A percentile compares a stretch with the other conserved stretches of the same genome.
Conservation (phyloP, 805 yeast genomes). For the Millerago galiae region DNA sequence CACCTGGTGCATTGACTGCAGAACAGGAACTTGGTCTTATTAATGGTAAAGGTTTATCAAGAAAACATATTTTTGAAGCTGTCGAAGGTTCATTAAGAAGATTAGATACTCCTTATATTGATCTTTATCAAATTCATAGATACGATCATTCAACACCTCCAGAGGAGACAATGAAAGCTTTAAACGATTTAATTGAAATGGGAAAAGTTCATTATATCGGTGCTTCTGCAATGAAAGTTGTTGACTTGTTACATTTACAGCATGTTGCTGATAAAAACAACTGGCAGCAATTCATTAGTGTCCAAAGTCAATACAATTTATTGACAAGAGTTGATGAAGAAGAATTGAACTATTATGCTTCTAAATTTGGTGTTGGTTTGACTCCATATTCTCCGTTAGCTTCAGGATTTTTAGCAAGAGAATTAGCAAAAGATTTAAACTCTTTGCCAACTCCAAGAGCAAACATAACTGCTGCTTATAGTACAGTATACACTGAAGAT, state of each 20-base stretch:
- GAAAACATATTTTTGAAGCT: slow-evolving; percentile 43
- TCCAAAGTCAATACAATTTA: slow-evolving; percentile 53
- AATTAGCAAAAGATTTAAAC: slow-evolving; percentile 22
- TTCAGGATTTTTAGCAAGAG: slow-evolving; percentile 47
- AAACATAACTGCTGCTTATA: not conserved
- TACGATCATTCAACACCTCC: slow-evolving; percentile 38
- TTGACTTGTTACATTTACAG: slow-evolving; percentile 49
- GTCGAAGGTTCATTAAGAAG: slow-evolving; percentile 33
- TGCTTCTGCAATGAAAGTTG: slow-evolving; percentile 54
- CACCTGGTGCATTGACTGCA: not conserved
- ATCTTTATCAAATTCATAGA: slow-evolving; percentile 48
- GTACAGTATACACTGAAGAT: not conserved
- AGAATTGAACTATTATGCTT: slow-evolving; percentile 52
- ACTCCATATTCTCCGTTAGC: slow-evolving; percentile 59
- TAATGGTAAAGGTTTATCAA: slow-evolving; percentile 34
- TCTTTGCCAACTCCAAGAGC: slow-evolving; percentile 9
- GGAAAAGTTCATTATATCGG: slow-evolving; percentile 53
- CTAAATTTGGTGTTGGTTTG: slow-evolving; percentile 44
- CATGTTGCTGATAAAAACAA: slow-evolving; percentile 46
- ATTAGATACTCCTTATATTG: slow-evolving; percentile 37
- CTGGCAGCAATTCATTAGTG: slow-evolving; percentile 58
- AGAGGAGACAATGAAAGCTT: slow-evolving; percentile 48
- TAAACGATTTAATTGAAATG: slow-evolving; percentile 41
- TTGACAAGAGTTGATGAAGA: slow-evolving; percentile 55
- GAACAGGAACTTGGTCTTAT: slow-evolving; percentile 2